Evolutionary conservation across 495 filamentous ascomycete genomes (phyloP).

Genomic region (Tuber melanosporum): DNA sequence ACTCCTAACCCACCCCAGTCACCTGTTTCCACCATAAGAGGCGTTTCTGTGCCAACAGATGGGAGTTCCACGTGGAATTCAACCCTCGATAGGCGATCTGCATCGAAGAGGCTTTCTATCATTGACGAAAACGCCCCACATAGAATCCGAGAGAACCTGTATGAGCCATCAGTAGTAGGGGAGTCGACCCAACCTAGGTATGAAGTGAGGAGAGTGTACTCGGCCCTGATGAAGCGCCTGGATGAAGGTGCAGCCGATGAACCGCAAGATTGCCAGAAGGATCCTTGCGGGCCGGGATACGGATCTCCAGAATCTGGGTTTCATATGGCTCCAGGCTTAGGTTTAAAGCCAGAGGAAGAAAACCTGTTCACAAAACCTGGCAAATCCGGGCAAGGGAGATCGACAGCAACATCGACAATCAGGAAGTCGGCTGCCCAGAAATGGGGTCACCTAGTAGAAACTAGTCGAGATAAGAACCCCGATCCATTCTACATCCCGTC

Average conservation of each 20-base stretch:
- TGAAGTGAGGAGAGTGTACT: conserved; percentile 36
- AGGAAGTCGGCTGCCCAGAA: conserved; percentile 16
- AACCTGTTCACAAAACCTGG: conserved; percentile 33
- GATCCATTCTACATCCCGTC: conserved; percentile 17
- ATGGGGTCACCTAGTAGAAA: conserved; percentile 12
- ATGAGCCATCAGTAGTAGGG: conserved; percentile 18
- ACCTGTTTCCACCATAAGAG: conserved; percentile 16
- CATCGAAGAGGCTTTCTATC: conserved; percentile 28
- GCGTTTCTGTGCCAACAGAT: conserved; percentile 23
- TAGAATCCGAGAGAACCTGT: conserved; percentile 26
- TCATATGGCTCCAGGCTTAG: conserved; percentile 37
- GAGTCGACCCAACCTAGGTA: conserved; percentile 26
- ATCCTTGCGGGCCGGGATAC: conserved; percentile 25
- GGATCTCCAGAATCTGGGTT: conserved; percentile 7
- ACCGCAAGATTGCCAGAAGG: conserved; percentile 18
- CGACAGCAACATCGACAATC: conserved; percentile 20
- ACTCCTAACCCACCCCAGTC: conserved; percentile 9
- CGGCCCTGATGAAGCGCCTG: conserved; percentile 38
- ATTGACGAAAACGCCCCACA: conserved; percentile 32
- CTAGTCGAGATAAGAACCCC: conserved; percentile 17
- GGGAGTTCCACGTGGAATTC: conserved; percentile 34
- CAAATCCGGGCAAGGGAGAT: conserved; percentile 17
- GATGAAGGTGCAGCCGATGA: conserved; percentile 24
- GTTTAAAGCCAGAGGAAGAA: conserved; percentile 38
- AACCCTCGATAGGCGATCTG: conserved; percentile 18